phyloP scores from a whole-genome alignment of 1,284 basidiomycete genomes.

The Filobasidium uniguttulatum region DNA sequence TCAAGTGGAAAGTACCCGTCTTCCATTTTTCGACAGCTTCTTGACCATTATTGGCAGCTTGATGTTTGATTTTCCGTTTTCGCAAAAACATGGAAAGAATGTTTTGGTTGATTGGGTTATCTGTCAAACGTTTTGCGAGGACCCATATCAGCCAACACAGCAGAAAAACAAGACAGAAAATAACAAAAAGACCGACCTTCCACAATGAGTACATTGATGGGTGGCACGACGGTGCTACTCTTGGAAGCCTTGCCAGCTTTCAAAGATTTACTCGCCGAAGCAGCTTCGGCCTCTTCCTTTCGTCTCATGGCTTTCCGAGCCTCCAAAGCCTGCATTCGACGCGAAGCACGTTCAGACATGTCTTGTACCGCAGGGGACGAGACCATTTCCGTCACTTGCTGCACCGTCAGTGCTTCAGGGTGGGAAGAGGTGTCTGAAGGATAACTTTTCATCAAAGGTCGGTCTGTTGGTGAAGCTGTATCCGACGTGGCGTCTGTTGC shows the following conservation, averaged over 20 bases:
- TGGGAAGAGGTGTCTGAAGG: too few species aligned
- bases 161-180: neutral
- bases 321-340: neutral
- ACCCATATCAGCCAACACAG: neutral
- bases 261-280: slow-evolving; percentile 5
- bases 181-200: slow-evolving; percentile 51
- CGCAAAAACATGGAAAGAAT: slow-evolving; percentile 92
- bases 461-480: too few species aligned
- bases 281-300: slow-evolving; percentile 5
- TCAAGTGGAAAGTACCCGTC: slow-evolving; percentile 85
- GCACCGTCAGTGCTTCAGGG: neutral
- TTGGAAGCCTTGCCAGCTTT: slow-evolving; percentile 14
- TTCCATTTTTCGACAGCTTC: slow-evolving; percentile 96
- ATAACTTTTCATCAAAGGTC: too few species aligned
- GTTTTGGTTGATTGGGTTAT: slow-evolving; percentile 97
- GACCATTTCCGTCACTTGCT: neutral
- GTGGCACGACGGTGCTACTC: slow-evolving; percentile 59
- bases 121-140: slow-evolving; percentile 39
- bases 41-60: slow-evolving; percentile 84
- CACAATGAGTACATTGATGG: slow-evolving; percentile 88
- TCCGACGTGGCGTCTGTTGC: too few species aligned
- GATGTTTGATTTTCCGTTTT: slow-evolving; percentile 90
- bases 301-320: slow-evolving; percentile 1
- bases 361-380: neutral
- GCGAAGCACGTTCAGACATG: neutral